Evolutionary conservation across 2,329 filamentous ascomycete species (phyloP).

Genomic region (Cercospora berteroae): DNA sequence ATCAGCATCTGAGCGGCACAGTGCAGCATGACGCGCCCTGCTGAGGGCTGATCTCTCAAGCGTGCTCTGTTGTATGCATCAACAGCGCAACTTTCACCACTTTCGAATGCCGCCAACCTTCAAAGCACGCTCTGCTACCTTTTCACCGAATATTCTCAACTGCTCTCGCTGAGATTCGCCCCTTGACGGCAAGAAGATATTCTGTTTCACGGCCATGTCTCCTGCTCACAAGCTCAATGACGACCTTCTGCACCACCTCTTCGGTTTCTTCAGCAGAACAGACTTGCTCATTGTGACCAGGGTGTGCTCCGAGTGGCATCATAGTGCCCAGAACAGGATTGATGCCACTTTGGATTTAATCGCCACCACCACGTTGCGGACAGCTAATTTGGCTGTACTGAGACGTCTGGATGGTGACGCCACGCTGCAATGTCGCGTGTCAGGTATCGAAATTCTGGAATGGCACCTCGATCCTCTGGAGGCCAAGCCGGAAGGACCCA

Average conservation of each 20-base stretch:
- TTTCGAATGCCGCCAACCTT: no score
- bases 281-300: background rate
- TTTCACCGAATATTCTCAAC: no score
- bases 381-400: background rate
- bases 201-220: background rate
- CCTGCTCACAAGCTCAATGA: background rate
- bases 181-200: no score
- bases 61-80: background rate
- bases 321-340: background rate
- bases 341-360: background rate
- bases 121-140: no score
- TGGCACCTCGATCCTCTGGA: background rate
- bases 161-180: no score
- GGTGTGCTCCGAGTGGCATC: background rate
- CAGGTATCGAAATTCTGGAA: background rate
- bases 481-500: no score
- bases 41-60: background rate
- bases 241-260: background rate
- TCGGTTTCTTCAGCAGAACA: background rate
- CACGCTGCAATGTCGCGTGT: background rate
- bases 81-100: no score
- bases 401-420: background rate
- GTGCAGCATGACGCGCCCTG: background rate
- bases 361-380: background rate
- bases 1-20: background rate